Percentiles rank a stretch among this genome's conserved stretches.
These are phyloP conservation scores for Peronospora belbahrii DNA, from an alignment of 352 stramenopile species.

Conservation along the genomic window DNA sequence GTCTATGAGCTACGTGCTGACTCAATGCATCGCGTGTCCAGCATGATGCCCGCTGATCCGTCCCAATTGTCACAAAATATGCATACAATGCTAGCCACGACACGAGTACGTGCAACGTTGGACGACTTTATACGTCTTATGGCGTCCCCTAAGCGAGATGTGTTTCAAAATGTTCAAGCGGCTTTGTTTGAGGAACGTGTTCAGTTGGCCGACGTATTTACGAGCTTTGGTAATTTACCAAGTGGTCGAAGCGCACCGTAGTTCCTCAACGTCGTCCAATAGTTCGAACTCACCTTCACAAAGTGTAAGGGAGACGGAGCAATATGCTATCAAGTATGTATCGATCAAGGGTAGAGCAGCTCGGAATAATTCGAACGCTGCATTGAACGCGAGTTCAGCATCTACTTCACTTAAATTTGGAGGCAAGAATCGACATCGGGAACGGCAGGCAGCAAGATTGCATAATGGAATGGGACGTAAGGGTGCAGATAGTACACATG, in stretches of 20 bases:
- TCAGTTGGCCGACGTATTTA: slow-evolving; percentile 55
- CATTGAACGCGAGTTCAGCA: slow-evolving; percentile 7
- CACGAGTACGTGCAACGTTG: slow-evolving; percentile 44
- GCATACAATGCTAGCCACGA: slow-evolving; percentile 50
- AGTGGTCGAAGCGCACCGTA: slow-evolving; percentile 2
- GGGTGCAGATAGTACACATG: slow-evolving; percentile 7
- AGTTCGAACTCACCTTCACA: slow-evolving; percentile 18
- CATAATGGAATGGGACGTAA: slow-evolving; percentile 4
- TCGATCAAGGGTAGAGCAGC: slow-evolving; percentile 26
- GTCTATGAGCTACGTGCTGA: slow-evolving; percentile 51
- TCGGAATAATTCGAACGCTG: slow-evolving; percentile 11
- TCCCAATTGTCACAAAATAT: slow-evolving; percentile 25
- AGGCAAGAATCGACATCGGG: slow-evolving; percentile 23
- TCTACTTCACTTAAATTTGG: slow-evolving; percentile 42
- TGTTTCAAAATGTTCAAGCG: slow-evolving; percentile 50
- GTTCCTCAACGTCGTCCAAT: slow-evolving; percentile 24
- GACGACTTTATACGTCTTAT: slow-evolving; percentile 66
- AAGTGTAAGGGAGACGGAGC: slow-evolving; percentile 21
- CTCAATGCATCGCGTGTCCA: slow-evolving; percentile 38
- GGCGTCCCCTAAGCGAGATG: slow-evolving; percentile 33
- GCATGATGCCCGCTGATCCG: slow-evolving; percentile 30
- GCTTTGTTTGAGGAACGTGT: slow-evolving; percentile 51
- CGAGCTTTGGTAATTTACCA: slow-evolving; percentile 33
- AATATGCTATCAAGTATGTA: slow-evolving; percentile 55
- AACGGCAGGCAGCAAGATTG: slow-evolving; percentile 9